Percentiles rank a stretch among this genome's conserved stretches.
These are phyloP conservation scores for Candida pseudofarinosa DNA, from an alignment of 805 yeast species.

Conservation along the genomic window DNA sequence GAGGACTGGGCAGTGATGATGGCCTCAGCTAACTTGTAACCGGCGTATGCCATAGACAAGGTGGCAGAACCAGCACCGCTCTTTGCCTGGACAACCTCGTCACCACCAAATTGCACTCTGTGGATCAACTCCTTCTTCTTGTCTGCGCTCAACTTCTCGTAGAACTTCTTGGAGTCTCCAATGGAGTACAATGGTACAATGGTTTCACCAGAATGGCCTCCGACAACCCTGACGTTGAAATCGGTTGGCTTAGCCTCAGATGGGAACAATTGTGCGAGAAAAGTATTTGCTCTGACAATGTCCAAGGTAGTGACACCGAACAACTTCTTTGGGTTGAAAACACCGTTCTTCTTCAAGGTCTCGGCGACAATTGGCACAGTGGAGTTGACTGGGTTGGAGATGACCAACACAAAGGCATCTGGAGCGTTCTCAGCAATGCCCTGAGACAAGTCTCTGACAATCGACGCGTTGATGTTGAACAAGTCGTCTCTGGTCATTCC, in stretches of 20 bases:
- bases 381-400: slow-evolving; percentile 92
- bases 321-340: slow-evolving; percentile 65
- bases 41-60: slow-evolving; percentile 83
- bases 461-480: slow-evolving; percentile 78
- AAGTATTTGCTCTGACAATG: slow-evolving; percentile 82
- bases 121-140: slow-evolving; percentile 63
- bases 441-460: slow-evolving; percentile 67
- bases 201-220: slow-evolving; percentile 95
- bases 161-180: slow-evolving; percentile 30
- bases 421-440: slow-evolving; percentile 74
- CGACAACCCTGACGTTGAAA: slow-evolving; percentile 70
- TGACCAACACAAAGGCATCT: slow-evolving; percentile 71
- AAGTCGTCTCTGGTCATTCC: slow-evolving; percentile 93
- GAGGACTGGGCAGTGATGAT: slow-evolving; percentile 53
- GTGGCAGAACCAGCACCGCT: slow-evolving; percentile 84
- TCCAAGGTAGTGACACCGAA: slow-evolving; percentile 91
- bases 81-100: slow-evolving; percentile 83
- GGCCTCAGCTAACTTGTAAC: slow-evolving; percentile 68
- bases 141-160: slow-evolving; percentile 51
- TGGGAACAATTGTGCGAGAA: slow-evolving; percentile 55
- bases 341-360: slow-evolving; percentile 63
- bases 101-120: slow-evolving; percentile 93
- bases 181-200: slow-evolving; percentile 79
- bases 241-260: slow-evolving; percentile 45
- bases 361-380: slow-evolving; percentile 88